phyloP scores from a whole-genome alignment of 129 eudicot species.

The Lactuca saligna region DNA sequence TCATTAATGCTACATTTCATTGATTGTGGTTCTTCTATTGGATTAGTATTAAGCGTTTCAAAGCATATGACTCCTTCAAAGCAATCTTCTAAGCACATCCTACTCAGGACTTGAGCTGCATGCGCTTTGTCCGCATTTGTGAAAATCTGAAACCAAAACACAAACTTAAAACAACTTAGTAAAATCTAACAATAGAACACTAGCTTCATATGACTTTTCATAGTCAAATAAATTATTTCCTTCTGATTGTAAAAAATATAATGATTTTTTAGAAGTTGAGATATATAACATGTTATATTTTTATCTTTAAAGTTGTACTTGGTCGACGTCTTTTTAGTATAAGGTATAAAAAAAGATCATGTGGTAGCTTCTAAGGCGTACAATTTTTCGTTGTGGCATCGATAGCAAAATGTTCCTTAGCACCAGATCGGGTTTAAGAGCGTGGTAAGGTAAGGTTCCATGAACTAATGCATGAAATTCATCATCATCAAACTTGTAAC shows the following conservation, averaged over 20 bases:
- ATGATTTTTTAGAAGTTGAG: background rate
- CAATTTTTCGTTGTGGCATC: slow-evolving; percentile 87
- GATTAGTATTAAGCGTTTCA: slow-evolving; percentile 68
- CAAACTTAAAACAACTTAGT: background rate
- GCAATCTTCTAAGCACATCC: slow-evolving; percentile 80
- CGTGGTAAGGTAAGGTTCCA: slow-evolving; percentile 79
- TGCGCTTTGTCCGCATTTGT: slow-evolving; percentile 78
- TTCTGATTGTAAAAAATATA: background rate
- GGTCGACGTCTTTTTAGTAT: background rate
- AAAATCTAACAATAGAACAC: background rate
- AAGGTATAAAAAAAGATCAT: background rate
- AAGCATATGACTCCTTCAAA: slow-evolving; percentile 88
- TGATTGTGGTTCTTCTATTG: slow-evolving; percentile 15
- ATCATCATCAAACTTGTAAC: slow-evolving; percentile 77
- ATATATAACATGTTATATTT: background rate
- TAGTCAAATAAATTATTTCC: background rate
- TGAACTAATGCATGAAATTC: slow-evolving; percentile 79
- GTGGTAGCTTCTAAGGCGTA: slow-evolving; percentile 26
- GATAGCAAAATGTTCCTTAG: slow-evolving; percentile 82
- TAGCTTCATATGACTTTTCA: background rate
- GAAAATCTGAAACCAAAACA: slow-evolving; percentile 52
- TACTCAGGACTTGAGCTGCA: slow-evolving; percentile 55
- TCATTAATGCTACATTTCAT: background rate
- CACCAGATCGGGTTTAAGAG: slow-evolving; percentile 76
- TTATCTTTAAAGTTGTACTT: background rate